A percentile compares a stretch with the other conserved stretches of the same genome.
phyloP scores from a whole-genome alignment of 176 grass and related monocot species.

The Stipa capillata region DNA sequence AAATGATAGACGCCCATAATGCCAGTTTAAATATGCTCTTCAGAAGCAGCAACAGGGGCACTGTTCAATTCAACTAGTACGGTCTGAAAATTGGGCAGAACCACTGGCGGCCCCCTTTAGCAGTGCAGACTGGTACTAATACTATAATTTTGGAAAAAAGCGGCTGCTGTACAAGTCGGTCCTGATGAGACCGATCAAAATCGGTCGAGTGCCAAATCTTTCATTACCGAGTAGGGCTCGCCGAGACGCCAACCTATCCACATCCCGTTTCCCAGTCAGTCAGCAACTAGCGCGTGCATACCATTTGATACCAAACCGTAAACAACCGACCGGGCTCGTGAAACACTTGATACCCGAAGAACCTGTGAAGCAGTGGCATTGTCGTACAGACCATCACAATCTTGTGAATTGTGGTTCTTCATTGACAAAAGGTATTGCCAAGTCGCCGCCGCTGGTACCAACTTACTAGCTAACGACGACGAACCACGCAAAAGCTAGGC shows the following conservation, averaged over 20 bases:
- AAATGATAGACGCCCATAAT: not conserved
- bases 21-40: not conserved
- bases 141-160: not conserved
- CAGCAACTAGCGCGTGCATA: not conserved
- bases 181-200: not conserved
- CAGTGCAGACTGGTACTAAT: not conserved
- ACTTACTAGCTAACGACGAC: not conserved
- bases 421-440: not conserved
- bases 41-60: not conserved
- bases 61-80: not conserved
- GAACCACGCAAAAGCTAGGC: not conserved
- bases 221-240: not conserved
- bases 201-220: not conserved
- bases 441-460: not conserved
- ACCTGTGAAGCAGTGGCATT: not conserved
- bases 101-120: not conserved
- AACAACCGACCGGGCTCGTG: too few relatives aligned
- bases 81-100: not conserved
- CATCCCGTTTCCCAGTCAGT: not conserved
- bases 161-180: not conserved
- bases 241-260: not conserved
- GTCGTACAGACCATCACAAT: not conserved
- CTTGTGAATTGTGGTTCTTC: not conserved
- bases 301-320: not conserved
- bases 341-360: not conserved